Evolutionary conservation across 140 eudicot genomes (phyloP).

Genomic region (Stevia rebaudiana): DNA sequence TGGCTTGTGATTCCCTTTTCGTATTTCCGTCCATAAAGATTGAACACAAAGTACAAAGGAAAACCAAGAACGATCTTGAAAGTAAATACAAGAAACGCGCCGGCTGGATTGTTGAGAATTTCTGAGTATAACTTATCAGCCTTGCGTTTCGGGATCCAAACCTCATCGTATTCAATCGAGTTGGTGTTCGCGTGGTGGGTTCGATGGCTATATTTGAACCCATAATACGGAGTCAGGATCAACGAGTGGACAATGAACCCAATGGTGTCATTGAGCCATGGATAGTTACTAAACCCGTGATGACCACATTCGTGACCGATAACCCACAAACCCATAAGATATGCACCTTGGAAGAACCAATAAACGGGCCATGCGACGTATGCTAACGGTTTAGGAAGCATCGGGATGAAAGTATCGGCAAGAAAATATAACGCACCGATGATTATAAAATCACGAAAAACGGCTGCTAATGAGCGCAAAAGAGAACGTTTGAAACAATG

Average conservation of each 20-base stretch:
- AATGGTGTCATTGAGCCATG: slow-evolving; percentile 28
- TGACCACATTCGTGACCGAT: slow-evolving; percentile 39
- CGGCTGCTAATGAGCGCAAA: slow-evolving; percentile 24
- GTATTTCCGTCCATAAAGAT: slow-evolving; percentile 22
- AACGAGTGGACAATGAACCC: slow-evolving; percentile 28
- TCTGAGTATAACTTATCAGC: slow-evolving; percentile 17
- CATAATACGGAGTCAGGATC: slow-evolving; percentile 28
- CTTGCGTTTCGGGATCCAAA: slow-evolving; percentile 29
- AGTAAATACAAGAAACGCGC: slow-evolving; percentile 10
- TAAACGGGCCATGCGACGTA: slow-evolving; percentile 31
- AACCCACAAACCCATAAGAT: slow-evolving; percentile 33
- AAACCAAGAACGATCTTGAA: slow-evolving; percentile 28
- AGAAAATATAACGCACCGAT: slow-evolving; percentile 20
- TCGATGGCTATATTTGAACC: slow-evolving; percentile 33
- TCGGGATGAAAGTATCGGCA: slow-evolving; percentile 26
- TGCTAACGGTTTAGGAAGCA: slow-evolving; percentile 25
- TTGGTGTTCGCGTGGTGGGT: slow-evolving; percentile 34
- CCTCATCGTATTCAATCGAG: slow-evolving; percentile 31
- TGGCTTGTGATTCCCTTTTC: slow-evolving; percentile 28
- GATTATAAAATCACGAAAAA: slow-evolving; percentile 24
- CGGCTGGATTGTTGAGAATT: slow-evolving; percentile 30
- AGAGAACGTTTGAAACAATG: slow-evolving; percentile 32
- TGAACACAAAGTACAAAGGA: slow-evolving; percentile 26
- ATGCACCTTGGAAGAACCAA: slow-evolving; percentile 33
- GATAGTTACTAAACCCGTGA: slow-evolving; percentile 26